Evolutionary conservation across 352 stramenopile species (phyloP), one percentile per base, ranked within the genome.

Genomic region (Phytophthora megakarya): DNA sequence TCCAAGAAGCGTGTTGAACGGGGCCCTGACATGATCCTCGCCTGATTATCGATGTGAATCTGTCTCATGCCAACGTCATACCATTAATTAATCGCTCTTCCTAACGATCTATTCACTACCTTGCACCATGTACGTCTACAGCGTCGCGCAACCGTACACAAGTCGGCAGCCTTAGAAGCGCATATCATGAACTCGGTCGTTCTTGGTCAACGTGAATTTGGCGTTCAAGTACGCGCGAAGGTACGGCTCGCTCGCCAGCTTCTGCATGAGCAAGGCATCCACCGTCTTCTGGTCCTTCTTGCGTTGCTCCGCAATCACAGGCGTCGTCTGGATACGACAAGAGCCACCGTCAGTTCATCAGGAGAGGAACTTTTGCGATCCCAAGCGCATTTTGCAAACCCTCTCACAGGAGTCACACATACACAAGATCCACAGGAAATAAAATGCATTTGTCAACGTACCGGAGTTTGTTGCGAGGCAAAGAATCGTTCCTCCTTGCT

Each of bases 151-250:
- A 32, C 54, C 18, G 12, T 13, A 48, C 10, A n/a, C 23, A 11
- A 9, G 32, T 38, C 16, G 48, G 22, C 46, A 61, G 26, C 21
- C 50, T 97, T 98, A 99, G 72, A 99, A 99, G 64, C 93, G 87
- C 90, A 99, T 98, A 59, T 98, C 88, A 88, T 99, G 98, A 37
- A 96, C 97, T 63, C 93, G 93, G 73, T 99, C 97, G 75, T 95
- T 96, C 76, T 98, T 99, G 62, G 81, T 97, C 47, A 99, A 82
- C 65, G 92, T 97, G 87, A 99, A 99, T 72, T 97, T 98, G 50
- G 95, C 96, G 67, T 97, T 97, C 63, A 99, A 80, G 90, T 99
- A 99, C 37, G 86, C 93, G 57, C 97, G 96, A 60, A 99, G 74
- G 73, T 98, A 93, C 10, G 86, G 78, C 30, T 88, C 86, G 48